These are phyloP conservation scores for Coemansia sp. DNA, from an alignment of 192 early-diverging fungal species.

Conservation along the genomic window DNA sequence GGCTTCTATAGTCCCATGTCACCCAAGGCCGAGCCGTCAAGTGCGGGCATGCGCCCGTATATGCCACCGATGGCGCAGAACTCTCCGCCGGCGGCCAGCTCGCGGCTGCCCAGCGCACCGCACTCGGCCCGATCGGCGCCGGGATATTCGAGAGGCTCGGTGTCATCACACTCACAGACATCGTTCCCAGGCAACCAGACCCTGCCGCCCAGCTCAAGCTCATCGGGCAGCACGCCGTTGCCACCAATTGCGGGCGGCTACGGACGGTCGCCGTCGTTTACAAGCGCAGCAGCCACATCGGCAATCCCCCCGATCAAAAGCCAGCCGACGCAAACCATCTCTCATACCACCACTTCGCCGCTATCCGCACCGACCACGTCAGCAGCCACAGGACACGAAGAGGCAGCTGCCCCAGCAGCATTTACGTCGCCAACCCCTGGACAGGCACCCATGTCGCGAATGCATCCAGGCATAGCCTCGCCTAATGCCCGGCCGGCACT, in stretches of 20 bases:
- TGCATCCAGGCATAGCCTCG: slow-evolving; percentile 28
- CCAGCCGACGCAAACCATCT: slow-evolving; percentile 5
- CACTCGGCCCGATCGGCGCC: slow-evolving; percentile 29
- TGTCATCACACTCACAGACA: slow-evolving; percentile 40
- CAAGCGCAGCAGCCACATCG: slow-evolving; percentile 16
- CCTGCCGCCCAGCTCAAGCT: slow-evolving; percentile 17
- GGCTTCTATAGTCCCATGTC: slow-evolving; percentile 41
- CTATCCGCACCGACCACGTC: background rate
- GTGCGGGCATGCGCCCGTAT: slow-evolving; percentile 27
- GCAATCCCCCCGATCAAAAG: slow-evolving; percentile 32
- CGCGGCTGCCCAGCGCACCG: slow-evolving; percentile 26
- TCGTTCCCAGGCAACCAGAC: slow-evolving; percentile 10
- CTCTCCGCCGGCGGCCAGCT: slow-evolving; percentile 16
- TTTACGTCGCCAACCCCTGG: slow-evolving; percentile 18
- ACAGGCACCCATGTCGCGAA: slow-evolving; percentile 28
- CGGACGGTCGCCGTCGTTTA: slow-evolving; percentile 45
- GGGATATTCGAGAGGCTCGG: slow-evolving; percentile 25
- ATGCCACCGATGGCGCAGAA: slow-evolving; percentile 37
- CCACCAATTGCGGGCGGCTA: slow-evolving; percentile 34
- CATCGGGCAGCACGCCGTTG: slow-evolving; percentile 8
- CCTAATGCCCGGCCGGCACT: slow-evolving; percentile 28
- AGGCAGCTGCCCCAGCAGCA: slow-evolving; percentile 1
- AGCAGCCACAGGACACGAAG: background rate
- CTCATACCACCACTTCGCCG: slow-evolving; percentile 34
- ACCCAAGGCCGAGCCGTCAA: slow-evolving; percentile 38